Evolutionary conservation across 2,329 filamentous ascomycete genomes (phyloP).

Genomic region (Fusarium floridanum): DNA sequence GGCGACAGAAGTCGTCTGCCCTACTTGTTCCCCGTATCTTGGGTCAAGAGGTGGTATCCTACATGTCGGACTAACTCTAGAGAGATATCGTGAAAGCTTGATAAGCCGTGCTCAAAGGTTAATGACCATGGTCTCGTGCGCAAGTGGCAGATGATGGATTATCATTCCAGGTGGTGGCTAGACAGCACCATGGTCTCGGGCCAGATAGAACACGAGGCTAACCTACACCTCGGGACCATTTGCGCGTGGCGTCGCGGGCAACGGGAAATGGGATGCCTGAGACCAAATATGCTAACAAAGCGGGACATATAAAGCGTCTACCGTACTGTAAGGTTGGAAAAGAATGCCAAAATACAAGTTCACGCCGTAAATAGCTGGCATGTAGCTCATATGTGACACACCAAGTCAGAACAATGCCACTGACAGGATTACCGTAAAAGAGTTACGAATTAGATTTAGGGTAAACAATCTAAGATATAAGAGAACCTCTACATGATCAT

Average conservation of each 20-base stretch:
- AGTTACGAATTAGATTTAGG: no score
- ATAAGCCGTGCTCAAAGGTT: conserved; percentile 10
- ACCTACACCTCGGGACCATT: background rate
- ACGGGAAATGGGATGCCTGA: background rate
- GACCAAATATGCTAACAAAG: background rate
- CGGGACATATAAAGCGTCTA: background rate
- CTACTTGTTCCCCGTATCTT: background rate
- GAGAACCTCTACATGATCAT: background rate
- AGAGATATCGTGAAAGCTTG: background rate
- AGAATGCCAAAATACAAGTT: background rate
- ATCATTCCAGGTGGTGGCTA: conserved; percentile 21
- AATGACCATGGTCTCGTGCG: conserved; percentile 3
- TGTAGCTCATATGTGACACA: background rate
- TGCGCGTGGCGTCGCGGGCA: conserved; percentile 4
- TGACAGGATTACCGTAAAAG: no score
- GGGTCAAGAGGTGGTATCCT: background rate
- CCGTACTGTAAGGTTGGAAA: background rate
- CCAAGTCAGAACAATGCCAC: no score
- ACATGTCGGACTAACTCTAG: background rate
- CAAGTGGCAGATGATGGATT: background rate
- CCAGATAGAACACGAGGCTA: background rate
- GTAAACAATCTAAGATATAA: background rate
- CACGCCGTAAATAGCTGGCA: no score
- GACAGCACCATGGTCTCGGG: background rate
- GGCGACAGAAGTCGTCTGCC: background rate